These are phyloP conservation scores for Globisporangium ultimum DNA, from an alignment of 352 stramenopile genomes.

Conservation along the genomic window DNA sequence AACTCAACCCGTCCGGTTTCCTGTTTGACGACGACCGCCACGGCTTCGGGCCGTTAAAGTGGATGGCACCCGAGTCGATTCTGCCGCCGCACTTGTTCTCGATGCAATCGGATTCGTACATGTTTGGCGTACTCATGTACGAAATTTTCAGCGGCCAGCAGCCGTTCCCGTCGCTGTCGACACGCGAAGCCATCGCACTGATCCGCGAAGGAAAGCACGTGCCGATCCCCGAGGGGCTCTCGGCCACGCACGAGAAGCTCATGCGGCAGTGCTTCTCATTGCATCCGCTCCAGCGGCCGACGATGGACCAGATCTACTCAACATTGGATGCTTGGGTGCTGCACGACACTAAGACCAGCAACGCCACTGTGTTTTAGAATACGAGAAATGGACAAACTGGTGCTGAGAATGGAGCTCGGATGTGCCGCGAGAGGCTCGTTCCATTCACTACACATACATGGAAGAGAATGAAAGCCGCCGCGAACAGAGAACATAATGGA, in stretches of 20 bases:
- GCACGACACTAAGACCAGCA: conserved; percentile 33
- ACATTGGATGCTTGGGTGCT: conserved; percentile 61
- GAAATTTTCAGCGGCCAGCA: conserved; percentile 64
- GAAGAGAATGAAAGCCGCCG: too few relatives aligned
- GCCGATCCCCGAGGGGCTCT: conserved; percentile 40
- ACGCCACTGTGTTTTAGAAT: too few relatives aligned
- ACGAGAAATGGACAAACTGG: too few relatives aligned
- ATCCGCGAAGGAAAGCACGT: conserved; percentile 69
- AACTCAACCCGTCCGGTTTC: conserved; percentile 26
- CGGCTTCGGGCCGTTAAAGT: conserved; percentile 69
- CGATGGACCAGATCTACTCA: conserved; percentile 63
- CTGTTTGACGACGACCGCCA: conserved; percentile 55
- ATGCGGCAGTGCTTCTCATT: conserved; percentile 64
- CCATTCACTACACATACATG: too few relatives aligned
- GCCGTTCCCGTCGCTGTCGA: conserved; percentile 52
- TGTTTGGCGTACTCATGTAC: conserved; percentile 74
- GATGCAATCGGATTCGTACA: conserved; percentile 67
- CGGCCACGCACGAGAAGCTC: conserved; percentile 35
- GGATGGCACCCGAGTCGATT: conserved; percentile 72
- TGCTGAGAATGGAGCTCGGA: too few relatives aligned
- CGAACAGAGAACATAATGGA: too few relatives aligned
- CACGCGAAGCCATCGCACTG: conserved; percentile 50
- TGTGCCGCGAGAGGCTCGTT: too few relatives aligned
- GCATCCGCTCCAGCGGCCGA: conserved; percentile 49
- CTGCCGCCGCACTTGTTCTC: conserved; percentile 67